phyloP scores from a whole-genome alignment of 805 yeast species.

The Cyberlindnera maritima region DNA sequence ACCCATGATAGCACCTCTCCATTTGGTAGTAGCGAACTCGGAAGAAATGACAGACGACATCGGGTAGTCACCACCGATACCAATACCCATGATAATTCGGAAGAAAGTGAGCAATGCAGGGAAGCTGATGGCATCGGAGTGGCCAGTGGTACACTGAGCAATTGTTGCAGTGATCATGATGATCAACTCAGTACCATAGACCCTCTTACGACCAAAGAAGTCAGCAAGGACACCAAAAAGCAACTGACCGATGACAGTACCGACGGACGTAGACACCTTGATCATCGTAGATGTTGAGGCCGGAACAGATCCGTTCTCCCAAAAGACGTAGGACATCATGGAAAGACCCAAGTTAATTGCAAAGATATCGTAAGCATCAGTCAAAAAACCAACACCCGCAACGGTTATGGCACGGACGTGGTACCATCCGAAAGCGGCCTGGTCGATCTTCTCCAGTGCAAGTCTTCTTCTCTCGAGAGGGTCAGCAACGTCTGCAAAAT shows the following conservation, averaged over 20 bases:
- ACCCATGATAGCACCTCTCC: constrained; percentile 98
- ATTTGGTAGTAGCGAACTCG: constrained; percentile 89
- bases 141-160: constrained; percentile 72
- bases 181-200: constrained; percentile 85
- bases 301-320: constrained; percentile 58
- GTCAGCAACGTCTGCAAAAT: constrained; percentile 78
- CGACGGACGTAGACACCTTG: constrained; percentile 89
- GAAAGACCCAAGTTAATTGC: constrained; percentile 82
- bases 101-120: constrained; percentile 71
- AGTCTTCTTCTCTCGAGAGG: constrained; percentile 85
- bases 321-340: constrained; percentile 76
- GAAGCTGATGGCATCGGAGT: constrained; percentile 67
- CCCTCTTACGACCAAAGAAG: constrained; percentile 76
- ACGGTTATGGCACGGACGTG: constrained; percentile 78
- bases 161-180: constrained; percentile 79
- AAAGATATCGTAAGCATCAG: constrained; percentile 90
- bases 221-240: constrained; percentile 84
- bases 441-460: constrained; percentile 81
- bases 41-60: constrained; percentile 87
- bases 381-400: constrained; percentile 92
- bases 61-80: constrained; percentile 98
- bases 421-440: constrained; percentile 77
- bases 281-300: constrained; percentile 69
- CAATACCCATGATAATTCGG: constrained; percentile 90
- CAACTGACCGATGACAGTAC: constrained; percentile 89